Evolutionary conservation across 176 grass and related monocot species (phyloP).

Genomic region (Oryza meridionalis): DNA sequence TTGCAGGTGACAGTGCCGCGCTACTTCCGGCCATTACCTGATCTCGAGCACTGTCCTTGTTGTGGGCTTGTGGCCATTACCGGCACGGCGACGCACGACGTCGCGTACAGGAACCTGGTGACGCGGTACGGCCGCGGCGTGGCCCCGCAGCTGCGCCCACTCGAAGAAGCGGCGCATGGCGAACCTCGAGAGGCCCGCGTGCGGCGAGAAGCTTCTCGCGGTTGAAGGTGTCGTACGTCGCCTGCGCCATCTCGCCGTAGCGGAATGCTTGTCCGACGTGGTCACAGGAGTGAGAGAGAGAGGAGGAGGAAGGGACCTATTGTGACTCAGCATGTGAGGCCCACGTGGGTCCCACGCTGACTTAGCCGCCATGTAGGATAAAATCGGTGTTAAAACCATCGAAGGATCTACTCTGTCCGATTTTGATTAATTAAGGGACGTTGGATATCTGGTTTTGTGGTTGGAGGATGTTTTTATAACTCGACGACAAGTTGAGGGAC

Average conservation of each 20-base stretch:
- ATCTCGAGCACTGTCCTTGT: constrained; percentile 55
- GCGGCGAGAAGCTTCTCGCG: constrained; percentile 54
- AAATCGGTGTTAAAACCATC: no score
- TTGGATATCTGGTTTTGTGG: no score
- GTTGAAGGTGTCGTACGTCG: constrained; percentile 81
- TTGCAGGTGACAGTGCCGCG: neutral
- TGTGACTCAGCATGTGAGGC: no score
- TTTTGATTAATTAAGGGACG: no score
- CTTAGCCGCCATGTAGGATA: no score
- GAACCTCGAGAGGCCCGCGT: constrained; percentile 58
- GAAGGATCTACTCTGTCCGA: no score
- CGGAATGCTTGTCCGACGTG: constrained; percentile 7
- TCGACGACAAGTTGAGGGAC: no score
- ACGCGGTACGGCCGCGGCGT: constrained; percentile 54
- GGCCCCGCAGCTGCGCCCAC: constrained; percentile 40
- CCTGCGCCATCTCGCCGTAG: constrained; percentile 82
- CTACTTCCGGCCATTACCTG: constrained; percentile 9
- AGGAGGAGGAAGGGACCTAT: no score
- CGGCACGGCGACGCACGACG: constrained; percentile 47
- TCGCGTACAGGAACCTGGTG: constrained; percentile 84
- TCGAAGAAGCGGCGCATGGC: constrained; percentile 47
- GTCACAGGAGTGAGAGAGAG: no score
- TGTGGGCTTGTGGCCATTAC: constrained; percentile 29
- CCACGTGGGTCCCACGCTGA: no score
- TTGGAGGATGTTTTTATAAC: no score